Percentiles rank a stretch among this genome's conserved stretches.
Conservation (phyloP, 1,284 basidiomycete genomes). For the Xerocomus amazonicus region DNA sequence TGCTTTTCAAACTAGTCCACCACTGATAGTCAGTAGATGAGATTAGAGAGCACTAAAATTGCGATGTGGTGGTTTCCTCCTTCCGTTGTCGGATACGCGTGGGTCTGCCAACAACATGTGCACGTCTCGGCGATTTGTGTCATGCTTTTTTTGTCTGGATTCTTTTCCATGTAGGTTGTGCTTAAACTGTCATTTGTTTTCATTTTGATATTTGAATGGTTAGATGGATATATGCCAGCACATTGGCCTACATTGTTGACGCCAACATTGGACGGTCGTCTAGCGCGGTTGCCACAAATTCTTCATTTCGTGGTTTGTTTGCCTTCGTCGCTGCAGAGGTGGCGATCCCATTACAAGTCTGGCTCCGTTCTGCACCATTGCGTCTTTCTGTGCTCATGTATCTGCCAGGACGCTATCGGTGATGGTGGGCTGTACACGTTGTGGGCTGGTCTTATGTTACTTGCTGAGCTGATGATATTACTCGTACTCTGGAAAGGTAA, state of each 20-base stretch:
- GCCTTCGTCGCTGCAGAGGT: not conserved
- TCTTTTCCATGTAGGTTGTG: not conserved
- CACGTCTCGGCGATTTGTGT: not conserved
- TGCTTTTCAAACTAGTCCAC: too few relatives aligned
- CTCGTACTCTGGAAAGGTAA: not conserved
- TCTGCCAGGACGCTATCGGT: not conserved
- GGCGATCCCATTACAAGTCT: not conserved
- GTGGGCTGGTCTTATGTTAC: not conserved
- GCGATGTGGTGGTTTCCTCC: not conserved
- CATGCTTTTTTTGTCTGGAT: not conserved
- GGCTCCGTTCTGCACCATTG: not conserved
- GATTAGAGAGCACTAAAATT: not conserved
- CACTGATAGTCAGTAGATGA: not conserved
- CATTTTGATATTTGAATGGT: not conserved
- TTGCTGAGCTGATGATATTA: not conserved
- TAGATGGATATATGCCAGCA: not conserved
- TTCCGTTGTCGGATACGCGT: not conserved
- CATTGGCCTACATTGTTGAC: not conserved
- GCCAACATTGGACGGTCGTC: not conserved
- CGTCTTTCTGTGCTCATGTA: not conserved
- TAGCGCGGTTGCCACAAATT: not conserved
- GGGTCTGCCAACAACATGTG: not conserved
- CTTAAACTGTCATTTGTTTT: not conserved
- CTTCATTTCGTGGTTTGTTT: not conserved
- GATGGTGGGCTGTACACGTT: not conserved